phyloP scores from a whole-genome alignment of 179 eudicot genomes.

The Drosera spatulata region DNA sequence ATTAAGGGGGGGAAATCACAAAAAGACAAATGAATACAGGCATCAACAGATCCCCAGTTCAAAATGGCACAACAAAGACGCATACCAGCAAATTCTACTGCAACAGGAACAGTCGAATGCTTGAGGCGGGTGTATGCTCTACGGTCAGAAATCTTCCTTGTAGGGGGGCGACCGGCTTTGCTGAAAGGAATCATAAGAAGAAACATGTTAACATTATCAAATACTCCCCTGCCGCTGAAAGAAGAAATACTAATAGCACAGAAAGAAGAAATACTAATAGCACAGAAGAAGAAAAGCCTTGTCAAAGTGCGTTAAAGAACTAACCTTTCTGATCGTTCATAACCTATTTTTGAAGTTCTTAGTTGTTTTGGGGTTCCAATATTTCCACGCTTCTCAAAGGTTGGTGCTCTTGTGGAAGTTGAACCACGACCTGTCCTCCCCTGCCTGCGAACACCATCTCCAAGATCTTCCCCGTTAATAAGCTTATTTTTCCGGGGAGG shows the following conservation, averaged over 20 bases:
- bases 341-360: slow-evolving; percentile 39
- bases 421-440: slow-evolving; percentile 56
- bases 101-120: slow-evolving; percentile 26
- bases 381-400: slow-evolving; percentile 37
- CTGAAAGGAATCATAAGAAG: slow-evolving; percentile 16
- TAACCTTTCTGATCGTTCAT: slow-evolving; percentile 54
- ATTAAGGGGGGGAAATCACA: background rate
- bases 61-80: background rate
- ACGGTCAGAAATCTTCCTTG: slow-evolving; percentile 54
- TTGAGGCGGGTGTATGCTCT: slow-evolving; percentile 48
- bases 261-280: background rate
- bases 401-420: slow-evolving; percentile 34
- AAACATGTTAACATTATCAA: slow-evolving; percentile 1
- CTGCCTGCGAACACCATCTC: slow-evolving; percentile 48
- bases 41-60: background rate
- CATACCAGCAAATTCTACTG: slow-evolving; percentile 57
- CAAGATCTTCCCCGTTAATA: slow-evolving; percentile 26
- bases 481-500: slow-evolving; percentile 52
- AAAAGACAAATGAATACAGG: background rate
- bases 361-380: slow-evolving; percentile 52
- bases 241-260: background rate
- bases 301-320: background rate
- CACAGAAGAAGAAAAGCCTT: background rate
- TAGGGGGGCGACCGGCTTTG: slow-evolving; percentile 57
- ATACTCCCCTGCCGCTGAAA: background rate